Percentiles rank a stretch among this genome's conserved stretches.
Conservation (phyloP, 257 asterid species). For the Anisodus acutangulus region DNA sequence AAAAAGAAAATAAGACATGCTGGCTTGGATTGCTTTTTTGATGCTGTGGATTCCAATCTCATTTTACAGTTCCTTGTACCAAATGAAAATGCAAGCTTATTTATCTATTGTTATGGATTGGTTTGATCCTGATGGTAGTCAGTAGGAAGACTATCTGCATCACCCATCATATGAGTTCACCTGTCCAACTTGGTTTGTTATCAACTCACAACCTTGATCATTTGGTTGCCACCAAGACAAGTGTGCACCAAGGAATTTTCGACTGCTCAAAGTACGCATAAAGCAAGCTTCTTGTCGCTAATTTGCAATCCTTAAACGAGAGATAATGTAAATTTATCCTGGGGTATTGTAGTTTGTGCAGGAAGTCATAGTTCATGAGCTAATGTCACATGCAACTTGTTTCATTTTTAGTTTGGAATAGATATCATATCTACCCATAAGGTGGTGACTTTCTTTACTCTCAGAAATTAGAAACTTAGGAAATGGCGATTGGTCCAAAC, state of each 20-base stretch:
- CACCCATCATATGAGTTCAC: background rate
- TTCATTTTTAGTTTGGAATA: background rate
- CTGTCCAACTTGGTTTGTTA: background rate
- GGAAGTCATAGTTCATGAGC: background rate
- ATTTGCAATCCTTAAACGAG: constrained; percentile 12
- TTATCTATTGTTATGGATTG: background rate
- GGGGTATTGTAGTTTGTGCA: constrained; percentile 6
- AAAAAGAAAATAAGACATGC: constrained; percentile 14
- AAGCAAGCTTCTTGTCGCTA: constrained; percentile 12
- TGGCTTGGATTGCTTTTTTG: constrained; percentile 2
- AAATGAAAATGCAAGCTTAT: background rate
- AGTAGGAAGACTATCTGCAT: constrained; percentile 20
- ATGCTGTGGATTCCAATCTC: constrained; percentile 21
- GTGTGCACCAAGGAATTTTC: background rate
- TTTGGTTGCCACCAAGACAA: background rate
- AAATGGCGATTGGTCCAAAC: background rate
- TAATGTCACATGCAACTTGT: background rate
- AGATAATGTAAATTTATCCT: background rate
- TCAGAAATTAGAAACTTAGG: background rate
- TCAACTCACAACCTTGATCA: constrained; percentile 2
- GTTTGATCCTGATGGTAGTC: background rate
- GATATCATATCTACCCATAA: background rate
- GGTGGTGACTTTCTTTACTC: background rate
- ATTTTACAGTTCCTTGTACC: background rate
- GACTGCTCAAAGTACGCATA: background rate